These are phyloP conservation scores for Ceratobasidium sp. DNA, from an alignment of 1,284 basidiomycete species.

Conservation along the genomic window DNA sequence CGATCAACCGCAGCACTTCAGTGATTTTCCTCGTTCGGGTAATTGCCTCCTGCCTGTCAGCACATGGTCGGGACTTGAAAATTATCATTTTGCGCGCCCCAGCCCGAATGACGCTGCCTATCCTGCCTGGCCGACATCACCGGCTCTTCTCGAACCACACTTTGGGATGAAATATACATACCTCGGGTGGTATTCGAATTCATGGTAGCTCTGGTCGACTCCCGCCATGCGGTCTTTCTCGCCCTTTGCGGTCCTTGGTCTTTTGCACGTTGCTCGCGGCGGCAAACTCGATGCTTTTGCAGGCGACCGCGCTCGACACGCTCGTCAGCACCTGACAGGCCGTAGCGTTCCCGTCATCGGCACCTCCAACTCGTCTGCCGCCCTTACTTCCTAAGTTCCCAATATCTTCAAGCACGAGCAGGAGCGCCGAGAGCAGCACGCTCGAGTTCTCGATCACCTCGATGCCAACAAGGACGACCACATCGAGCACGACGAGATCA, in stretches of 20 bases:
- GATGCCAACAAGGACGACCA: conserved; percentile 17
- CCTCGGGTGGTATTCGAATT: neutral
- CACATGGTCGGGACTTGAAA: too few species aligned
- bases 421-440: neutral
- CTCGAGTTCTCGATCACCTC: neutral
- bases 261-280: conserved; percentile 14
- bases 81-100: too few species aligned
- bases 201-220: neutral
- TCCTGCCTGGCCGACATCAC: too few species aligned
- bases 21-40: too few species aligned
- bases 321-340: neutral
- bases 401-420: neutral
- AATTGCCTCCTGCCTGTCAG: too few species aligned
- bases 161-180: neutral
- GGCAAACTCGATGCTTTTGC: conserved; percentile 10
- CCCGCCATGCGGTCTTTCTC: conserved; percentile 18
- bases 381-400: neutral
- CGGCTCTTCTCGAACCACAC: too few species aligned
- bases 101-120: too few species aligned
- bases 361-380: neutral
- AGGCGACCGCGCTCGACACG: conserved; percentile 5
- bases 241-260: conserved; percentile 12
- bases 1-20: too few species aligned
- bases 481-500: conserved; percentile 5
- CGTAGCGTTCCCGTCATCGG: neutral